Percentiles rank a stretch among this genome's conserved stretches.
Evolutionary conservation across 176 grass and related monocot species (phyloP).

Genomic region (Zea mays): DNA sequence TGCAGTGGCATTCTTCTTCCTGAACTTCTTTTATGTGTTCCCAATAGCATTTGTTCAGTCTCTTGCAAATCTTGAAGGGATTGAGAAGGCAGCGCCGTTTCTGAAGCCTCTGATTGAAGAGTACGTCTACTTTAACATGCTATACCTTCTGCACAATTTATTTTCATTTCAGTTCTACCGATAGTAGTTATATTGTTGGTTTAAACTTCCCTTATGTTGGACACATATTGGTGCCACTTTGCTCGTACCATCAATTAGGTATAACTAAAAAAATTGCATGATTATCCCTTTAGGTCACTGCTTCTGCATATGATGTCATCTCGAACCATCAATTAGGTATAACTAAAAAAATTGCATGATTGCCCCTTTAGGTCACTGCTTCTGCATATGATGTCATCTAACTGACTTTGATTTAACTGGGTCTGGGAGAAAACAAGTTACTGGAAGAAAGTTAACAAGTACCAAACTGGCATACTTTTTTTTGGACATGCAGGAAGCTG

Average conservation of each 20-base stretch:
- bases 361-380: too few relatives aligned
- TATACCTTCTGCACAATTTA: neutral
- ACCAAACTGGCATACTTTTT: neutral
- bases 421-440: neutral
- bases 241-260: neutral
- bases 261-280: neutral
- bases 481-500: neutral
- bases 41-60: slow-evolving; percentile 88
- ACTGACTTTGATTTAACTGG: slow-evolving; percentile 16
- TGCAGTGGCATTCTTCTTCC: slow-evolving; percentile 85
- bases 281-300: slow-evolving; percentile 6
- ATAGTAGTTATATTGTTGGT: slow-evolving; percentile 25
- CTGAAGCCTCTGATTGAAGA: slow-evolving; percentile 78
- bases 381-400: neutral
- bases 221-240: neutral
- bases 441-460: neutral
- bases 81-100: slow-evolving; percentile 88
- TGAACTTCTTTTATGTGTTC: slow-evolving; percentile 91
- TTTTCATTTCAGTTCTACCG: slow-evolving; percentile 11
- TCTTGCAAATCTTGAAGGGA: slow-evolving; percentile 87
- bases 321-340: neutral
- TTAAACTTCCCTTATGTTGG: slow-evolving; percentile 30
- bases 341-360: too few relatives aligned
- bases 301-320: neutral
- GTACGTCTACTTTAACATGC: slow-evolving; percentile 48